A percentile compares a stretch with the other conserved stretches of the same genome.
Evolutionary conservation across 176 grass and related monocot species (phyloP).

Genomic region (Urochloa ruziziensis): DNA sequence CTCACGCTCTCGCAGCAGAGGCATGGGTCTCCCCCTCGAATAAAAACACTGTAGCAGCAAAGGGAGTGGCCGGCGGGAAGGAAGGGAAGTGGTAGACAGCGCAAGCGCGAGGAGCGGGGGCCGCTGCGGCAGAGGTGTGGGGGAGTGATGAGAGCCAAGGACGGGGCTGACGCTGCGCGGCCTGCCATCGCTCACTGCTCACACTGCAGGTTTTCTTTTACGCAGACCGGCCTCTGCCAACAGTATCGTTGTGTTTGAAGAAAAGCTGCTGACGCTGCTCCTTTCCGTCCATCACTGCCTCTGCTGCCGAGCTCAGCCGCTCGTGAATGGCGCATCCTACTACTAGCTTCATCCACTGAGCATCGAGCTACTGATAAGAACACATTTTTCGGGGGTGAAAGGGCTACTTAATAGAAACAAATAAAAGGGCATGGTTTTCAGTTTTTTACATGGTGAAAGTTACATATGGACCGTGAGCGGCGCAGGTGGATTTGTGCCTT

Average conservation of each 20-base stretch:
- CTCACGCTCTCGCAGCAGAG: background rate
- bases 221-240: background rate
- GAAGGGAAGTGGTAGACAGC: background rate
- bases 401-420: no score
- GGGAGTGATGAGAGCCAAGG: background rate
- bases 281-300: background rate
- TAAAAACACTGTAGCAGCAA: background rate
- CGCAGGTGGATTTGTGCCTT: background rate
- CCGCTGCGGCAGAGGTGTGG: background rate
- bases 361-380: background rate
- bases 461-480: background rate
- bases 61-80: background rate
- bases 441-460: no score
- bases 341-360: no score
- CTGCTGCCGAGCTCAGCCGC: background rate
- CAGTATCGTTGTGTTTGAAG: background rate
- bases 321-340: background rate
- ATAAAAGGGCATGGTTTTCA: background rate
- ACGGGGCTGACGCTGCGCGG: background rate
- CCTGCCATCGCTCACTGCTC: background rate
- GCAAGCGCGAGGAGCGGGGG: constrained; percentile 21
- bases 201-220: background rate
- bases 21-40: background rate
- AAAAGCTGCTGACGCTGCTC: background rate
- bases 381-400: no score